These are phyloP conservation scores for Chlorella vulgaris DNA, from an alignment of 139 green algal species.

Conservation along the genomic window DNA sequence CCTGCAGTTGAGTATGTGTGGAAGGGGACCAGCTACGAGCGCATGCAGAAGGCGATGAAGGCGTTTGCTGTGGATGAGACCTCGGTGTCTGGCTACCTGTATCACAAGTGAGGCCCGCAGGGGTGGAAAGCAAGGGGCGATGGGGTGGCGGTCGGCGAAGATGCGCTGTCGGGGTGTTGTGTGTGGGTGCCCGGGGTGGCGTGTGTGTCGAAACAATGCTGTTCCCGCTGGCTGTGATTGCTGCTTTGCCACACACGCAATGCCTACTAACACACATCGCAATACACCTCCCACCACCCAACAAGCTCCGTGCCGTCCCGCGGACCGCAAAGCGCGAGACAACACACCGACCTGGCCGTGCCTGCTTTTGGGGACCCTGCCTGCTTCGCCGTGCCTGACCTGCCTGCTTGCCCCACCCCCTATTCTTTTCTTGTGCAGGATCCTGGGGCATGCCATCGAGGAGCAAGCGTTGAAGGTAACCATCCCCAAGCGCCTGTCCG, in stretches of 20 bases:
- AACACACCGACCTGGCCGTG: too few relatives aligned
- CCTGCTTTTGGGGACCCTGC: not conserved
- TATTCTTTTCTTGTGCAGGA: conserved; percentile 19
- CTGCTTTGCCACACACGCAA: too few relatives aligned
- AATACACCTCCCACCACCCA: too few relatives aligned
- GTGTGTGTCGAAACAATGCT: too few relatives aligned
- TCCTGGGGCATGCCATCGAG: conserved; percentile 87
- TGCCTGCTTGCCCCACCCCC: not conserved
- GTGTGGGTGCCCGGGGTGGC: too few relatives aligned
- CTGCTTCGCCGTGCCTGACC: not conserved
- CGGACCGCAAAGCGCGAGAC: too few relatives aligned
- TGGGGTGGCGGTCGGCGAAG: not conserved
- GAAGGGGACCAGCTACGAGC: conserved; percentile 91
- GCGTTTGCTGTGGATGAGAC: conserved; percentile 91
- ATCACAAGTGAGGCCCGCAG: conserved; percentile 52
- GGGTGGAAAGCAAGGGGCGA: not conserved
- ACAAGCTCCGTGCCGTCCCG: too few relatives aligned
- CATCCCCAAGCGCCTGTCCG: conserved; percentile 66
- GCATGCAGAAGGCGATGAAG: conserved; percentile 90
- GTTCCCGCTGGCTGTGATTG: too few relatives aligned
- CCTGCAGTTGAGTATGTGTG: conserved; percentile 79
- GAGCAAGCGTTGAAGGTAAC: conserved; percentile 52
- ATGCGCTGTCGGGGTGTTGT: not conserved
- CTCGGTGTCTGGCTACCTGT: conserved; percentile 74
- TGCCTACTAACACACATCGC: too few relatives aligned